A percentile compares a stretch with the other conserved stretches of the same genome.
These are phyloP conservation scores for Prunus armeniaca DNA, from an alignment of 306 rosid genomes.

Conservation along the genomic window DNA sequence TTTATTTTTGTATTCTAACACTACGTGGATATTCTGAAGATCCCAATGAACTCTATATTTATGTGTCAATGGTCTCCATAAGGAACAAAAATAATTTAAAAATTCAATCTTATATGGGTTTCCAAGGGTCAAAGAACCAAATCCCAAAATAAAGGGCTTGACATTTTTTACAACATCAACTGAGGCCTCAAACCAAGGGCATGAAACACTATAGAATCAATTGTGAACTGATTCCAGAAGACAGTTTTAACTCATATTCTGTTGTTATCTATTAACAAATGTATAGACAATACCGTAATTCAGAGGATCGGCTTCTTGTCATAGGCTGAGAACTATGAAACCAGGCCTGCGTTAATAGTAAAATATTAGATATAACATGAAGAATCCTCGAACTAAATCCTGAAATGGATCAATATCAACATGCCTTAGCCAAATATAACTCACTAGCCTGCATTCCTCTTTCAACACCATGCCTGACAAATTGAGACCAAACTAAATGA, in stretches of 20 bases:
- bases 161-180: no score
- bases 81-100: no score
- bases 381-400: slow-evolving; percentile 23
- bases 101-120: no score
- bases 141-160: no score
- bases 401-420: slow-evolving; percentile 21
- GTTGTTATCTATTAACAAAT: slow-evolving; percentile 12
- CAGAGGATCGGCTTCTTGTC: slow-evolving; percentile 98
- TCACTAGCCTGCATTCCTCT: slow-evolving; percentile 64
- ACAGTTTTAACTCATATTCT: not conserved
- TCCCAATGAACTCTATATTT: no score
- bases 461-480: slow-evolving; percentile 68
- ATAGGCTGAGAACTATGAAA: slow-evolving; percentile 81
- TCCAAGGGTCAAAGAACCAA: no score
- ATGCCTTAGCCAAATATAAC: slow-evolving; percentile 79
- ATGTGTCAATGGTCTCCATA: no score
- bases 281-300: slow-evolving; percentile 59
- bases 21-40: no score
- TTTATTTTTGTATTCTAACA: no score
- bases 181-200: no score
- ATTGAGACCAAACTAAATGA: slow-evolving; percentile 22
- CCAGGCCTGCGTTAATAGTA: slow-evolving; percentile 73
- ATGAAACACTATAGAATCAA: not conserved
- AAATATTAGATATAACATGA: slow-evolving; percentile 30
- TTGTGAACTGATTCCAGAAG: not conserved